Percentiles rank a stretch among this genome's conserved stretches.
Conservation (phyloP, 352 stramenopile species). For the Phytophthora niederhauseri region DNA sequence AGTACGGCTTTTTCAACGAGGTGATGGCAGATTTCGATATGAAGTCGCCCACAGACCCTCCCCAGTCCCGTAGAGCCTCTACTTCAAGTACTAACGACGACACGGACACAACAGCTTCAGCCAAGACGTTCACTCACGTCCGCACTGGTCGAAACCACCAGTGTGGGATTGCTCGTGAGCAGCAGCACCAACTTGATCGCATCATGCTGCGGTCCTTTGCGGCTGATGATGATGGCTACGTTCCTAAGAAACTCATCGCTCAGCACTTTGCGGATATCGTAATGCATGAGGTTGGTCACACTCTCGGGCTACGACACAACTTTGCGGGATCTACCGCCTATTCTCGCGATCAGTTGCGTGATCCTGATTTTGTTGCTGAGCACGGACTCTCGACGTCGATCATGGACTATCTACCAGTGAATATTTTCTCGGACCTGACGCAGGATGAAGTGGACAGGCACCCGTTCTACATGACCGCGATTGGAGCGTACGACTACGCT, state of each 20-base stretch:
- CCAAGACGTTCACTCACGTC: neutral
- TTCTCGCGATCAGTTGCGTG: slow-evolving; percentile 58
- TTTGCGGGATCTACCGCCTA: slow-evolving; percentile 69
- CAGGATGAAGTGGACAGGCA: slow-evolving; percentile 39
- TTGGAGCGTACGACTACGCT: slow-evolving; percentile 80
- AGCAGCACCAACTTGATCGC: slow-evolving; percentile 50
- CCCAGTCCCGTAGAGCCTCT: slow-evolving; percentile 11
- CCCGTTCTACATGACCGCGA: slow-evolving; percentile 69
- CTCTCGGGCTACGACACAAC: slow-evolving; percentile 87
- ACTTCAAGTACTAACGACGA: slow-evolving; percentile 1
- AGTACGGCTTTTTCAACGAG: slow-evolving; percentile 86
- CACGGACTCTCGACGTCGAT: slow-evolving; percentile 70
- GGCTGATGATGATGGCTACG: slow-evolving; percentile 26
- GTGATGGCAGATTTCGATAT: slow-evolving; percentile 63
- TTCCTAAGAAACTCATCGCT: slow-evolving; percentile 64
- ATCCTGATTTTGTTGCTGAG: slow-evolving; percentile 52
- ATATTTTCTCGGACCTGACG: slow-evolving; percentile 81
- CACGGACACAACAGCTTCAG: neutral
- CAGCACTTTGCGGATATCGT: slow-evolving; percentile 79
- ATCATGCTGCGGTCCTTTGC: slow-evolving; percentile 38
- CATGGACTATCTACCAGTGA: slow-evolving; percentile 90
- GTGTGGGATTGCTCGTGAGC: slow-evolving; percentile 50
- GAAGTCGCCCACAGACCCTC: slow-evolving; percentile 43
- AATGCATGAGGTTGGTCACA: slow-evolving; percentile 92
- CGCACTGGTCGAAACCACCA: slow-evolving; percentile 29